Conservation (phyloP, 2,329 filamentous ascomycete species). For the Neoarthrinium moseri region DNA sequence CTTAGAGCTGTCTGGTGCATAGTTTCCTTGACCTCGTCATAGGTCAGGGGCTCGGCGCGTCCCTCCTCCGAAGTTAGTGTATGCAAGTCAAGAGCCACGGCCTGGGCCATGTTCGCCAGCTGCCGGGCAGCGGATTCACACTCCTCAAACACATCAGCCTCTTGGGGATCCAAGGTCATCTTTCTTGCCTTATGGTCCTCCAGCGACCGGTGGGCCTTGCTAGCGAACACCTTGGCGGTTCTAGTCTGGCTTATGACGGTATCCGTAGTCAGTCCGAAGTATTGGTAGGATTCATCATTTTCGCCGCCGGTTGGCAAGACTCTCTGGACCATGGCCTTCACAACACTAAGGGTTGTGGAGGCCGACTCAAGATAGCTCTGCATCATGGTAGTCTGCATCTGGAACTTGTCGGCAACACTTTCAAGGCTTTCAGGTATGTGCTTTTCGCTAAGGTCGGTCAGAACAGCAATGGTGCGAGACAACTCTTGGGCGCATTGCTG, state of each 20-base stretch:
- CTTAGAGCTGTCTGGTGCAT: constrained; percentile 56
- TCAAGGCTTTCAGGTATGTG: constrained; percentile 70
- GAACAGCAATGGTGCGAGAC: constrained; percentile 78
- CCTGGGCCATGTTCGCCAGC: constrained; percentile 64
- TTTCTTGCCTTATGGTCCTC: constrained; percentile 76
- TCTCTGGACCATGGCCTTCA: constrained; percentile 65
- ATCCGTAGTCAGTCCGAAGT: constrained; percentile 71
- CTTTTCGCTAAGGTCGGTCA: constrained; percentile 82
- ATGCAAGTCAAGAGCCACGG: constrained; percentile 66
- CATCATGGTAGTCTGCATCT: constrained; percentile 74
- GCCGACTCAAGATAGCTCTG: constrained; percentile 81
- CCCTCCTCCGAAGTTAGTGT: constrained; percentile 69
- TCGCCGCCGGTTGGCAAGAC: constrained; percentile 56
- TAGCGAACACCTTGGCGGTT: constrained; percentile 78
- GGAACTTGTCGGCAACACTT: constrained; percentile 74
- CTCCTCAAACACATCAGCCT: constrained; percentile 60
- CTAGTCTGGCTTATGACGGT: constrained; percentile 71
- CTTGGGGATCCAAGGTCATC: constrained; percentile 68
- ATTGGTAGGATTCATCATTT: constrained; percentile 65
- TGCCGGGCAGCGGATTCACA: constrained; percentile 64
- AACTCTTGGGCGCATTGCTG: constrained; percentile 79
- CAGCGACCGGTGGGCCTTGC: constrained; percentile 74
- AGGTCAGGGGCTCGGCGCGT: constrained; percentile 64
- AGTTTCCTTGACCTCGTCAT: constrained; percentile 63
- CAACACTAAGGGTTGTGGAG: constrained; percentile 63